phyloP scores from a whole-genome alignment of 768 basidiomycete species.

The Termitomyces sp. region DNA sequence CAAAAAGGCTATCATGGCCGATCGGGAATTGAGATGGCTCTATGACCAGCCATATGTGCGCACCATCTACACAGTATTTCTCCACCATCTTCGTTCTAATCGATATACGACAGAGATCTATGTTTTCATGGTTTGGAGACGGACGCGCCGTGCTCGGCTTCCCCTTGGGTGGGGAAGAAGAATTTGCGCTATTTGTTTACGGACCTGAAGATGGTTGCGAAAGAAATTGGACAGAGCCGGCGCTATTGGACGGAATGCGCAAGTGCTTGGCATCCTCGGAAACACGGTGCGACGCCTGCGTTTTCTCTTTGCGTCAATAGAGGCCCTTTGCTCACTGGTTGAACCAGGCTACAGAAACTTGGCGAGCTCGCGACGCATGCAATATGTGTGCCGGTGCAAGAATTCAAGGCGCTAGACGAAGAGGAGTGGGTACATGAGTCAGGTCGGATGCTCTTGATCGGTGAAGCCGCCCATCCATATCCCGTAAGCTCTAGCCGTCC shows the following conservation, averaged over 20 bases:
- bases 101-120: constrained; percentile 16
- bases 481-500: constrained; percentile 31
- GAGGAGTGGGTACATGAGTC: constrained; percentile 49
- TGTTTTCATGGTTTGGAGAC: constrained; percentile 33
- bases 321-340: neutral
- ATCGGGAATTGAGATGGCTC: constrained; percentile 32
- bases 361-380: constrained; percentile 28
- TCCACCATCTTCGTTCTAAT: neutral
- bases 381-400: constrained; percentile 31
- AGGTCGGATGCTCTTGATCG: constrained; percentile 43
- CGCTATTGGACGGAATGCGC: constrained; percentile 27
- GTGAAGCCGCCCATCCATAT: constrained; percentile 54
- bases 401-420: constrained; percentile 39
- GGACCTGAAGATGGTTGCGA: constrained; percentile 24
- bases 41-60: constrained; percentile 22
- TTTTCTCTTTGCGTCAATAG: neutral
- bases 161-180: constrained; percentile 30
- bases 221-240: constrained; percentile 24
- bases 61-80: too few relatives aligned
- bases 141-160: constrained; percentile 22
- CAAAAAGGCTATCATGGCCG: constrained; percentile 30
- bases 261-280: constrained; percentile 26
- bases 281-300: constrained; percentile 25
- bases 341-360: neutral
- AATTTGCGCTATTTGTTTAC: constrained; percentile 26